Conservation (phyloP, 192 early-diverging fungal genomes). For the Coemansia sp. region DNA sequence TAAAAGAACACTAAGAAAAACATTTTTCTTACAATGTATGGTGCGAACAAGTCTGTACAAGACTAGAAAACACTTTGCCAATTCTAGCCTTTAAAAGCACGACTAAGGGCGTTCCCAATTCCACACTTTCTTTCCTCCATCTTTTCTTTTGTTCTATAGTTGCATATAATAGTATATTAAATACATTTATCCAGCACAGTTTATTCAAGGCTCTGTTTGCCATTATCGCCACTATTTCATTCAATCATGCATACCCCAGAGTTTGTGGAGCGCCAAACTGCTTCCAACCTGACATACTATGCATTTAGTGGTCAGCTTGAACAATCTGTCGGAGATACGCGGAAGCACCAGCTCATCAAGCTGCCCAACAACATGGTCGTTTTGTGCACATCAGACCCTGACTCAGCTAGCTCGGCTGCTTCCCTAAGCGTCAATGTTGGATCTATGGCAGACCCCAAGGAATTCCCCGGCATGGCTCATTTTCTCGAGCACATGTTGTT, state of each 20-base stretch:
- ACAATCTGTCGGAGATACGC: slow-evolving; percentile 55
- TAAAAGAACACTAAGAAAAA: too few species aligned
- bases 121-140: too few species aligned
- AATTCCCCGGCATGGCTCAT: slow-evolving; percentile 65
- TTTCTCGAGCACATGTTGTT: slow-evolving; percentile 72
- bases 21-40: too few species aligned
- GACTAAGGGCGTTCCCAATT: too few species aligned
- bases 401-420: slow-evolving; percentile 55
- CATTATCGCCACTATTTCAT: neutral
- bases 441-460: slow-evolving; percentile 56
- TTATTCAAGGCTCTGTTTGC: neutral
- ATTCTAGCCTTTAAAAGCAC: too few species aligned
- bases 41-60: too few species aligned
- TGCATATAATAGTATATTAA: too few species aligned
- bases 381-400: slow-evolving; percentile 58
- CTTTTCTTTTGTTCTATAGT: too few species aligned
- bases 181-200: neutral
- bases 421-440: slow-evolving; percentile 64
- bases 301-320: slow-evolving; percentile 35
- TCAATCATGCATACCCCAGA: too few species aligned
- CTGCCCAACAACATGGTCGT: slow-evolving; percentile 60
- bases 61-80: too few species aligned
- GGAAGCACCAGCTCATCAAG: slow-evolving; percentile 57
- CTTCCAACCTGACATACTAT: slow-evolving; percentile 11
- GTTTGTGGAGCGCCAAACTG: neutral